Percentiles rank a stretch among this genome's conserved stretches.
Conservation (phyloP, 805 yeast species). For the Saccharomycopsis sp. region DNA sequence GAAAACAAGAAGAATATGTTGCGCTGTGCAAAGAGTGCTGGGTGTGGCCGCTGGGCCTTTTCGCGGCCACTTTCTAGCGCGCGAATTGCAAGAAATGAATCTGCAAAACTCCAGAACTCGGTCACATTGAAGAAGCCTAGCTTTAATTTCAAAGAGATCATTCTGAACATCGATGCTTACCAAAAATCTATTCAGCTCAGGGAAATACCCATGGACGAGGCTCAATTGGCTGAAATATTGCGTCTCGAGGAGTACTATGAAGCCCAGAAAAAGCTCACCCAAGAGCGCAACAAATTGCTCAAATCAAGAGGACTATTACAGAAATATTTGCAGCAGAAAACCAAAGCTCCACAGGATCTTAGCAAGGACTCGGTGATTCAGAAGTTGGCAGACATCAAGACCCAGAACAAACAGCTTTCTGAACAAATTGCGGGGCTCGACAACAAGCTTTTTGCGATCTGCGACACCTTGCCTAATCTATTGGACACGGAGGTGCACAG, state of each 20-base stretch:
- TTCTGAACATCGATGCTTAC: conserved; percentile 26
- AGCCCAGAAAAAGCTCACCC: conserved; percentile 24
- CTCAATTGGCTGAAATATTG: background rate
- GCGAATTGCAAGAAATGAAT: background rate
- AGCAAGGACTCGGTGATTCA: conserved; percentile 26
- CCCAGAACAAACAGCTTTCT: conserved; percentile 23
- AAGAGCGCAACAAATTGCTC: conserved; percentile 23
- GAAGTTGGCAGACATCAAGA: conserved; percentile 25
- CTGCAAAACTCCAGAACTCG: background rate
- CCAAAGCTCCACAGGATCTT: conserved; percentile 25
- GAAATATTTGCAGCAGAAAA: conserved; percentile 22
- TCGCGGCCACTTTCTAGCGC: background rate
- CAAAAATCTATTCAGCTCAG: conserved; percentile 30
- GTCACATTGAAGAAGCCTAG: conserved; percentile 26
- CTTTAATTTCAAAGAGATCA: conserved; percentile 31
- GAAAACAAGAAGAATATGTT: too few relatives aligned
- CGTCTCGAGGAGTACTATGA: conserved; percentile 23
- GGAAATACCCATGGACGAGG: conserved; percentile 21
- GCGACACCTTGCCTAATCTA: conserved; percentile 57
- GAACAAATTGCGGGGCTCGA: conserved; percentile 5
- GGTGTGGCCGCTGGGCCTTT: background rate
- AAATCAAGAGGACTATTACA: conserved; percentile 1
- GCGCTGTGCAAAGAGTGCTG: background rate
- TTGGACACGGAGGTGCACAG: conserved; percentile 42
- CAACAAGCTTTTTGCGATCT: conserved; percentile 22